Conservation (phyloP, 225 moss, liverwort and hornwort species). For the Straminergon stramineum region DNA sequence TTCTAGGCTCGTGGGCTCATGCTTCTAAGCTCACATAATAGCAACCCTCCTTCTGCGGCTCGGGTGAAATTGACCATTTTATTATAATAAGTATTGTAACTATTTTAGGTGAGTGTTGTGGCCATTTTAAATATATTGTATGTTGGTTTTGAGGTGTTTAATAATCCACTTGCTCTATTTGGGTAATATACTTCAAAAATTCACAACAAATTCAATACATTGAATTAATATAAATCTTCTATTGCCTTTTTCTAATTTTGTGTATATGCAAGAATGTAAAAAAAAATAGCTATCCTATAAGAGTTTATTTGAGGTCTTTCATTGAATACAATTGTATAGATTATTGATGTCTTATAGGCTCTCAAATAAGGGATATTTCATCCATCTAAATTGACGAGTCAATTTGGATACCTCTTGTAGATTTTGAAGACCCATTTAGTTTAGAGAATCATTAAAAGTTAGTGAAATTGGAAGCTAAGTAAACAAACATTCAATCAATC, state of each 20-base stretch:
- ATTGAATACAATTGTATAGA: background rate
- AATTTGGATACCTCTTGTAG: background rate
- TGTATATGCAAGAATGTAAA: background rate
- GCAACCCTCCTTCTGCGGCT: background rate
- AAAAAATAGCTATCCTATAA: background rate
- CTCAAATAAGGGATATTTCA: background rate
- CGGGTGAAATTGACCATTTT: background rate
- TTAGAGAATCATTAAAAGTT: no score
- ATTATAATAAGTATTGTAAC: background rate
- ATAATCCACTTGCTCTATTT: background rate
- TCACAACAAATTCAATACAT: background rate
- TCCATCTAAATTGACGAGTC: no score
- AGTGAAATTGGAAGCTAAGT: background rate
- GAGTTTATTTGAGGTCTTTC: background rate
- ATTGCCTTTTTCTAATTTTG: background rate
- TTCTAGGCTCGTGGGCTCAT: no score
- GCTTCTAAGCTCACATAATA: no score
- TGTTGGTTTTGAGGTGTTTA: accelerated
- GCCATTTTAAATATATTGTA: background rate
- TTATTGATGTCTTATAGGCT: background rate
- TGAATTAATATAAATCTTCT: background rate
- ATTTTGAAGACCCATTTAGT: background rate
- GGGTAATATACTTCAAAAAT: background rate
- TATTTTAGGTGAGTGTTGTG: background rate
- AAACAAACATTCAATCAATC: background rate